Evolutionary conservation across 139 green algal genomes (phyloP).

Genomic region (Eudorina sp.): DNA sequence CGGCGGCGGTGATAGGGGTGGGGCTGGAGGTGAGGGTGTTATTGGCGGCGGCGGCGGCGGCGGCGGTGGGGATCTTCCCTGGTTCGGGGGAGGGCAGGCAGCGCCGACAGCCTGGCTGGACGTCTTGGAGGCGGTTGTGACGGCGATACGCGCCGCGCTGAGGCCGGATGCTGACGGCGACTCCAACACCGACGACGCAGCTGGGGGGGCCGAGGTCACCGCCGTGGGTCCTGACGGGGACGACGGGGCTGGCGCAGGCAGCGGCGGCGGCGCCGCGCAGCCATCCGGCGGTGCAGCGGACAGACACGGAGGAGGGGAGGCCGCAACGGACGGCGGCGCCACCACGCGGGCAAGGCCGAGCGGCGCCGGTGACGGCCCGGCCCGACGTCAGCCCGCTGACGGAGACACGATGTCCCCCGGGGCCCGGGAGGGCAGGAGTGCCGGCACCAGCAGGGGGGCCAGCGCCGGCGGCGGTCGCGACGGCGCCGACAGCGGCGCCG

Average conservation of each 20-base stretch:
- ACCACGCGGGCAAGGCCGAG: too few species aligned
- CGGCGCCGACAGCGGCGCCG: background rate
- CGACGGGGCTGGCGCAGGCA: background rate
- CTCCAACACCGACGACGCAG: too few species aligned
- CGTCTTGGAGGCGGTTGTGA: background rate
- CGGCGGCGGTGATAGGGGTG: background rate
- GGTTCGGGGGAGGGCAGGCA: background rate
- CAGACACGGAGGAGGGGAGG: background rate
- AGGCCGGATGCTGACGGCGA: background rate
- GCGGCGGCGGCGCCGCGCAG: background rate
- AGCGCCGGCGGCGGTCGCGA: background rate
- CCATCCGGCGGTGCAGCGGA: background rate
- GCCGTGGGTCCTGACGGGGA: too few species aligned
- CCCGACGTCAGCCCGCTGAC: too few species aligned
- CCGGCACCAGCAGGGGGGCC: background rate
- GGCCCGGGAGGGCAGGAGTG: too few species aligned
- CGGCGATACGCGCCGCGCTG: background rate
- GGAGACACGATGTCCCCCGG: too few species aligned
- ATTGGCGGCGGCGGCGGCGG: background rate
- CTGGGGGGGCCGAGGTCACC: too few species aligned
- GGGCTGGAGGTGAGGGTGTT: background rate
- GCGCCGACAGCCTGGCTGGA: slow-evolving; percentile 4
- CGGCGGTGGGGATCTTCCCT: background rate
- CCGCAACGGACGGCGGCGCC: too few species aligned
- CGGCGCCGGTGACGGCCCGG: too few species aligned